Base-by-base conservation (phyloP, 768 basidiomycete species). In the Boletus rubroflammeus region DNA sequence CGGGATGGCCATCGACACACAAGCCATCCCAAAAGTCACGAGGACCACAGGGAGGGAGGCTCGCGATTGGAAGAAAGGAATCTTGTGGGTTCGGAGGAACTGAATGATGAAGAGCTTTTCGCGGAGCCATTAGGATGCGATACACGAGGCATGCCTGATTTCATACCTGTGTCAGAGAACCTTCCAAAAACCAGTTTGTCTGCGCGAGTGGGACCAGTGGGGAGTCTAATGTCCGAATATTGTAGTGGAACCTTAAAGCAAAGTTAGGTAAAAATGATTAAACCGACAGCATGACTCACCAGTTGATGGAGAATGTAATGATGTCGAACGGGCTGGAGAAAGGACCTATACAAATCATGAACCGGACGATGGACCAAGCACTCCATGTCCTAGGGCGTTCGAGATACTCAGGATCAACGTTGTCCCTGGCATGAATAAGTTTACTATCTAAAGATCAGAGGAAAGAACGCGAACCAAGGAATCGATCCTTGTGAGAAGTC, bases 401-500 rank as follows among this genome's bases (percentile, higher is more conserved):
- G 11, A 72, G 65, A 57, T 70, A 72, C 57, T 72, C 73, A 0
- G 70, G 68, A 50, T 72, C 73, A 50, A 72, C 73, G 14, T 74
- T 73, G 50, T 72, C 71, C 73, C 68, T 69, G 41, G 11, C 14
- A 38, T 11, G 19, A 11, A 43, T 72, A 15, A 62, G 50, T 38
- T 9, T 35, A 23, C n/a, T 14, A 35, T 48, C n/a, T 14, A 29
- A 38, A 2, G 19, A 47, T 46, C 26, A 15, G 6, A 40, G 14
- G 14, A 19, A 23, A 51, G 25, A 26, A 6, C 36, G 42, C 59
- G 15, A 51, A 71, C 69, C 71, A 72, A 36, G 73, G 71, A 51
- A 72, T 72, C 1, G 71, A 71, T 21, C 58, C 71, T 13, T 72
- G 71, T 26, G 73, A 72, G 43, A 72, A 73, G 53, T 72, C 73